Conservation (phyloP, 495 filamentous ascomycete species). For the Pseudoneurospora amorphoporcata region DNA sequence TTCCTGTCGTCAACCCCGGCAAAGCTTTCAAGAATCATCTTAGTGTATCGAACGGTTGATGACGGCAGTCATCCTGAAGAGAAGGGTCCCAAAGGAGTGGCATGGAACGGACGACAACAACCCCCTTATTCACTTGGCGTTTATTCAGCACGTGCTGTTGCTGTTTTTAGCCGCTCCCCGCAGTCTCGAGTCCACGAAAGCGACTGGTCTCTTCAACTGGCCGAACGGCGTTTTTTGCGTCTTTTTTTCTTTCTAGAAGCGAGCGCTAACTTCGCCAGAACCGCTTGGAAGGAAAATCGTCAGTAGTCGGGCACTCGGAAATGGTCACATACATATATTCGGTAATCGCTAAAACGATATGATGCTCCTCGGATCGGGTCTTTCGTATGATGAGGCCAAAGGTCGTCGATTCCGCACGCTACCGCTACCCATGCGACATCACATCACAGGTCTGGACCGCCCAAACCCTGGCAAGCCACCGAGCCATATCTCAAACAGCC, state of each 20-base stretch:
- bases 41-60: background rate
- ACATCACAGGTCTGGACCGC: background rate
- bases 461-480: background rate
- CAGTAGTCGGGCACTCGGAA: background rate
- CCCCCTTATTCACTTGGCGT: background rate
- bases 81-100: background rate
- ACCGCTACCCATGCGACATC: background rate
- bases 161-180: background rate
- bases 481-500: background rate
- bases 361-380: background rate
- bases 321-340: background rate
- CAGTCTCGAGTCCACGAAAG: background rate
- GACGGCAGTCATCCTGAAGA: background rate
- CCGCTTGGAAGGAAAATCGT: background rate
- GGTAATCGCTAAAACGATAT: background rate
- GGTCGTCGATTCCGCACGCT: background rate
- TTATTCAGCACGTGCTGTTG: background rate
- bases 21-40: background rate
- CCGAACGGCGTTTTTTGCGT: background rate
- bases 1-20: background rate
- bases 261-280: background rate
- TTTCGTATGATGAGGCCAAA: background rate
- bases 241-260: background rate
- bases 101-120: background rate
- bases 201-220: background rate